Conservation (phyloP, 148 eudicot genomes). For the Chenopodium suecicum region DNA sequence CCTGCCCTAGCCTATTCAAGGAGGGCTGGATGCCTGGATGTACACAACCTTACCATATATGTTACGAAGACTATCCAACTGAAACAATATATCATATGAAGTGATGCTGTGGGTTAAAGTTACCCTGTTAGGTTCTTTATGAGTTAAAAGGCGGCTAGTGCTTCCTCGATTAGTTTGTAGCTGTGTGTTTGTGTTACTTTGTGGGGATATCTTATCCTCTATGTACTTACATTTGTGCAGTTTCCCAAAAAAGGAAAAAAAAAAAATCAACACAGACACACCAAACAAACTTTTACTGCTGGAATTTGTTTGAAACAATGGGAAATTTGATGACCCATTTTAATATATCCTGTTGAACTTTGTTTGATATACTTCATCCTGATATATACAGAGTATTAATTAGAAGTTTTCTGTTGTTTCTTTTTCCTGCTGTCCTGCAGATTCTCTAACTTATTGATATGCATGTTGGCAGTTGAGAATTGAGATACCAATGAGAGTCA, state of each 20-base stretch:
- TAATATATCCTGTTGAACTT: neutral
- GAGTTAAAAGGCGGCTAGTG: no score
- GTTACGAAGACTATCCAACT: neutral
- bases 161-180: no score
- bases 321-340: neutral
- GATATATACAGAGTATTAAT: neutral
- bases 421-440: conserved; percentile 28
- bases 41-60: neutral
- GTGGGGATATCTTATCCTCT: no score
- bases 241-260: no score
- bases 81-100: neutral
- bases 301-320: neutral
- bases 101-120: no score
- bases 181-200: no score
- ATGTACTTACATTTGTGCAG: no score
- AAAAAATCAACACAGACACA: neutral
- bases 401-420: neutral
- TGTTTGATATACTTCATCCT: neutral
- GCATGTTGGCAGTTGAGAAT: neutral
- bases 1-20: neutral
- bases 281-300: neutral
- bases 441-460: conserved; percentile 4
- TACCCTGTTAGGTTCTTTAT: no score
- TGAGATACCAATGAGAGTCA: conserved; percentile 26
- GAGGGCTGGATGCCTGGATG: neutral